Evolutionary conservation across 1,284 basidiomycete genomes (phyloP).

Genomic region (Irpex sp.): DNA sequence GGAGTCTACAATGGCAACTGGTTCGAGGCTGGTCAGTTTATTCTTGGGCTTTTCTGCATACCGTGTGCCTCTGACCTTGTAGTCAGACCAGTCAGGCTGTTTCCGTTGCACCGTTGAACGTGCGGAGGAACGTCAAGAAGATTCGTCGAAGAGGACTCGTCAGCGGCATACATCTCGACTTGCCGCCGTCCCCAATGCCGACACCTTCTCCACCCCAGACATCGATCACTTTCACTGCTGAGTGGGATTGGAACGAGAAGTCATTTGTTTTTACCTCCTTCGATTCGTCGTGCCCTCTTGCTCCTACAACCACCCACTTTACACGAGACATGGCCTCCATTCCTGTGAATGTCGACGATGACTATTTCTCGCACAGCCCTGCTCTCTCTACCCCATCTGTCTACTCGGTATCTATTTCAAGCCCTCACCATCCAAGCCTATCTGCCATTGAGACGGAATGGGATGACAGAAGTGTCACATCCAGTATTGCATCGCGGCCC

Average conservation of each 20-base stretch:
- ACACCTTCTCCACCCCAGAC: slow-evolving; percentile 21
- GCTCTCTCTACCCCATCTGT: slow-evolving; percentile 7
- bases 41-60: background rate
- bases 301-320: slow-evolving; percentile 9
- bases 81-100: slow-evolving; percentile 7
- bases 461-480: background rate
- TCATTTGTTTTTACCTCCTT: slow-evolving; percentile 28
- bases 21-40: slow-evolving; percentile 9
- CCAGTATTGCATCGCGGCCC: background rate
- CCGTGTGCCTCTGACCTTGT: background rate
- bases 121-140: slow-evolving; percentile 32
- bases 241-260: slow-evolving; percentile 25
- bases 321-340: slow-evolving; percentile 15
- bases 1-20: slow-evolving; percentile 5
- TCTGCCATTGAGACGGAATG: background rate
- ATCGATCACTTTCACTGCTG: slow-evolving; percentile 29
- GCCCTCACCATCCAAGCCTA: slow-evolving; percentile 4
- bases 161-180: slow-evolving; percentile 24
- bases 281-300: slow-evolving; percentile 10
- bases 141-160: slow-evolving; percentile 26
- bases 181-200: slow-evolving; percentile 22
- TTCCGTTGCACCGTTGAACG: slow-evolving; percentile 11
- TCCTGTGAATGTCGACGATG: slow-evolving; percentile 25
- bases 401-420: background rate
- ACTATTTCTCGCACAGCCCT: background rate